These are phyloP conservation scores for Aspergillus biplanus DNA, from an alignment of 495 filamentous ascomycete species.

Conservation along the genomic window DNA sequence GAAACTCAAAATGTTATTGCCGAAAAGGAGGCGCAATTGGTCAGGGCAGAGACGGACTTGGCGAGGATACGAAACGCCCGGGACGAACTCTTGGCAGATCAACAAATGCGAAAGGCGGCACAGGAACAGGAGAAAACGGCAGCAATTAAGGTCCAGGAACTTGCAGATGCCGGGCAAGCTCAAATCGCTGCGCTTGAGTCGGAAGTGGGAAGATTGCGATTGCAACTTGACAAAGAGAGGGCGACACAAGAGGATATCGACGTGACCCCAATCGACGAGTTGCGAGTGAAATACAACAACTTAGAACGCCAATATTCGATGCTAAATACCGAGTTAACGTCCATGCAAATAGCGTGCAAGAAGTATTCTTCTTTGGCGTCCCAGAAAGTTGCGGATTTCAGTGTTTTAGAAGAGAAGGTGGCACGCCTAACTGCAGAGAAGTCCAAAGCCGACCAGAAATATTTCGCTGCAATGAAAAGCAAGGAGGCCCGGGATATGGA, in stretches of 20 bases:
- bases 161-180: slow-evolving; percentile 72
- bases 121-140: slow-evolving; percentile 76
- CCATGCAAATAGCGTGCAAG: slow-evolving; percentile 85
- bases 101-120: slow-evolving; percentile 74
- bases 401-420: slow-evolving; percentile 77
- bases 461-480: slow-evolving; percentile 91
- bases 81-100: slow-evolving; percentile 83
- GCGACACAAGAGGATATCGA: slow-evolving; percentile 44
- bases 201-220: slow-evolving; percentile 72
- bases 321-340: slow-evolving; percentile 82
- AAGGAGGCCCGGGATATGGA: slow-evolving; percentile 81
- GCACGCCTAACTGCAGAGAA: slow-evolving; percentile 81
- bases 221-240: slow-evolving; percentile 52
- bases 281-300: slow-evolving; percentile 70
- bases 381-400: slow-evolving; percentile 79
- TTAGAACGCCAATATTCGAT: slow-evolving; percentile 78
- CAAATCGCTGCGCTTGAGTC: slow-evolving; percentile 79
- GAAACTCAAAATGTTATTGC: slow-evolving; percentile 70
- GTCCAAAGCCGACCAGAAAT: slow-evolving; percentile 95
- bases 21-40: slow-evolving; percentile 80
- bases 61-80: slow-evolving; percentile 78
- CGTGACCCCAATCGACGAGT: slow-evolving; percentile 62
- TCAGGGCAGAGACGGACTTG: slow-evolving; percentile 80
- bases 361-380: slow-evolving; percentile 81
- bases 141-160: slow-evolving; percentile 71